Percentiles rank a stretch among this genome's conserved stretches.
Evolutionary conservation across 225 moss, liverwort and hornwort species (phyloP).

Genomic region (Ulota crispa): DNA sequence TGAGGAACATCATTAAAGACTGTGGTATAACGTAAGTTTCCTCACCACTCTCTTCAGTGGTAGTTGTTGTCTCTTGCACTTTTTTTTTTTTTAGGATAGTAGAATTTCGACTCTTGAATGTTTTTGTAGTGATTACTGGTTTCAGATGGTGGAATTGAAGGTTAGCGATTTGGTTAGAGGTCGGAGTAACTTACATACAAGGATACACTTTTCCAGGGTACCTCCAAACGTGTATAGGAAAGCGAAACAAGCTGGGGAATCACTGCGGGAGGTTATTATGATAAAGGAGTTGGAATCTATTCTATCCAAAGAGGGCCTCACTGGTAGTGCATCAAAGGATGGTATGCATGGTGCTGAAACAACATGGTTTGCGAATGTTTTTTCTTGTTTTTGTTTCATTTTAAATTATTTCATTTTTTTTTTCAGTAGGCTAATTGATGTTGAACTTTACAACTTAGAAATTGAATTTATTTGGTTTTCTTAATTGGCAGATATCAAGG

Average conservation of each 20-base stretch:
- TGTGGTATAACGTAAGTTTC: slow-evolving; percentile 75
- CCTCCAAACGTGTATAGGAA: slow-evolving; percentile 80
- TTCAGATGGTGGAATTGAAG: background rate
- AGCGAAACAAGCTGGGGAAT: slow-evolving; percentile 77
- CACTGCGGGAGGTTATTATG: slow-evolving; percentile 65
- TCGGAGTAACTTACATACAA: slow-evolving; percentile 14
- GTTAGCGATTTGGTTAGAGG: background rate
- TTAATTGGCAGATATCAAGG: slow-evolving; percentile 67
- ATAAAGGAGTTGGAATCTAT: slow-evolving; percentile 71
- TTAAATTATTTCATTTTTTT: slow-evolving; percentile 4
- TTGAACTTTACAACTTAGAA: slow-evolving; percentile 1
- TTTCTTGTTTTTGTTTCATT: background rate
- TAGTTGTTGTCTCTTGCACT: background rate
- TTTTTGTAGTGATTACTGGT: background rate
- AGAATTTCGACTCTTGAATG: slow-evolving; percentile 3
- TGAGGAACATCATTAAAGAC: slow-evolving; percentile 71
- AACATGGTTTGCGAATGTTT: background rate
- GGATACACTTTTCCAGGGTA: slow-evolving; percentile 54
- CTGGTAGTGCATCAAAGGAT: slow-evolving; percentile 66
- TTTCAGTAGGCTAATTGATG: background rate
- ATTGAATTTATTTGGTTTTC: background rate
- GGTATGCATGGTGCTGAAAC: slow-evolving; percentile 57
- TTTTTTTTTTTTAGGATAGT: background rate
- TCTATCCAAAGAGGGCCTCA: slow-evolving; percentile 70
- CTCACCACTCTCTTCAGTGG: background rate